A percentile compares a stretch with the other conserved stretches of the same genome.
phyloP scores from a whole-genome alignment of 106 monocot species.

The Cymbidium sinense region DNA sequence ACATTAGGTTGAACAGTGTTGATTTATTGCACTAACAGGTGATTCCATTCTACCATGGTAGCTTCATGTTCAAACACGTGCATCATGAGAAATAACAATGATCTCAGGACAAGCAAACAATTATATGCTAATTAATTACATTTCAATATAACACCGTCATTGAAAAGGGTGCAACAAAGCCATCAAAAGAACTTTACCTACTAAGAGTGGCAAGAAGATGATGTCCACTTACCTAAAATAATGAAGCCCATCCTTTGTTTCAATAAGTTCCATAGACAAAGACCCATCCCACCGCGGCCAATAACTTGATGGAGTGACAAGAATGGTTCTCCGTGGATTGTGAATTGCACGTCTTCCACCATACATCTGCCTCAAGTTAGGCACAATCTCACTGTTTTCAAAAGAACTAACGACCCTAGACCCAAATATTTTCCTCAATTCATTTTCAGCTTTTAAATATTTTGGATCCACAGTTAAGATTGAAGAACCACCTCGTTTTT shows the following conservation, averaged over 20 bases:
- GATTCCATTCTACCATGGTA: neutral
- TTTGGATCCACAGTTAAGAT: conserved; percentile 72
- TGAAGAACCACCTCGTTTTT: conserved; percentile 20
- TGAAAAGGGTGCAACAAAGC: neutral
- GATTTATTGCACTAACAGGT: neutral
- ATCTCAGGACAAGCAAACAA: neutral
- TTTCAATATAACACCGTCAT: neutral
- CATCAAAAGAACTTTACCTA: neutral
- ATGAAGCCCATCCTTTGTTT: conserved; percentile 61
- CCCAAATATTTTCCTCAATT: conserved; percentile 88
- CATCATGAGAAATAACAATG: neutral
- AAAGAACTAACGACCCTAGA: conserved; percentile 87
- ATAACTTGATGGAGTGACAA: conserved; percentile 63
- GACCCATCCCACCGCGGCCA: conserved; percentile 94
- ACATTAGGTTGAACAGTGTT: neutral
- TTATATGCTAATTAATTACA: neutral
- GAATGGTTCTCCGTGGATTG: conserved; percentile 69
- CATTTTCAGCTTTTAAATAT: conserved; percentile 88
- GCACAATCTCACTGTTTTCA: conserved; percentile 49
- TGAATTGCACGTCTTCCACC: conserved; percentile 60
- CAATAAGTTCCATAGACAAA: conserved; percentile 83
- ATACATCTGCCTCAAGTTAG: conserved; percentile 58
- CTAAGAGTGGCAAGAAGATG: neutral
- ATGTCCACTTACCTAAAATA: conserved; percentile 67
- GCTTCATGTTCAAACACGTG: neutral